These are phyloP conservation scores for Suillus plorans DNA, from an alignment of 768 basidiomycete species.

Conservation along the genomic window DNA sequence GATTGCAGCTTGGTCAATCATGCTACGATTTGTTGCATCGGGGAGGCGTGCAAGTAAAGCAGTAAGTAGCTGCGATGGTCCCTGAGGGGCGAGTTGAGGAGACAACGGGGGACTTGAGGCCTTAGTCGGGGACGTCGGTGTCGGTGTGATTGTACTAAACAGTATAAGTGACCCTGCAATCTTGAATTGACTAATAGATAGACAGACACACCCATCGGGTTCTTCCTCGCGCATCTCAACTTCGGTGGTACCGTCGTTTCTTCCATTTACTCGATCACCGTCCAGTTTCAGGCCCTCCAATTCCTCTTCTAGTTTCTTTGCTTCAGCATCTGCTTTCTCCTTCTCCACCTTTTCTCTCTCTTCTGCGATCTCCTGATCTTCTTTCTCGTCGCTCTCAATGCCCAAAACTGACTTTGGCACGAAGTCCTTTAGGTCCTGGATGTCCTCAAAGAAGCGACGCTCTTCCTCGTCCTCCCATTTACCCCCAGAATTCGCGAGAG, in stretches of 20 bases:
- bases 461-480: conserved; percentile 99
- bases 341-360: conserved; percentile 51
- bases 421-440: conserved; percentile 88
- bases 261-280: conserved; percentile 27
- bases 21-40: conserved; percentile 86
- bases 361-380: conserved; percentile 43
- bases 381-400: conserved; percentile 42
- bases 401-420: conserved; percentile 88
- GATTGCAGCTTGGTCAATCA: conserved; percentile 92
- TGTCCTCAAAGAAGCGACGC: conserved; percentile 87
- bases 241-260: conserved; percentile 10
- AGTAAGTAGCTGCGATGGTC: conserved; percentile 90
- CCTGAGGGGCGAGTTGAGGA: conserved; percentile 77
- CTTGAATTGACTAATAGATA: conserved; percentile 8
- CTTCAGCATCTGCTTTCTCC: conserved; percentile 64
- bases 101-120: conserved; percentile 57
- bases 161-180: conserved; percentile 22
- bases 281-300: conserved; percentile 58
- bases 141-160: conserved; percentile 54
- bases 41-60: conserved; percentile 88
- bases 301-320: conserved; percentile 76
- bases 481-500: conserved; percentile 52
- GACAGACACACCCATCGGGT: conserved; percentile 29
- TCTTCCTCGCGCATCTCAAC: conserved; percentile 25
- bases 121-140: conserved; percentile 61